Evolutionary conservation across 495 filamentous ascomycete genomes (phyloP), one percentile per base, ranked within the genome.

Genomic region (Aspergillus taichungensis): DNA sequence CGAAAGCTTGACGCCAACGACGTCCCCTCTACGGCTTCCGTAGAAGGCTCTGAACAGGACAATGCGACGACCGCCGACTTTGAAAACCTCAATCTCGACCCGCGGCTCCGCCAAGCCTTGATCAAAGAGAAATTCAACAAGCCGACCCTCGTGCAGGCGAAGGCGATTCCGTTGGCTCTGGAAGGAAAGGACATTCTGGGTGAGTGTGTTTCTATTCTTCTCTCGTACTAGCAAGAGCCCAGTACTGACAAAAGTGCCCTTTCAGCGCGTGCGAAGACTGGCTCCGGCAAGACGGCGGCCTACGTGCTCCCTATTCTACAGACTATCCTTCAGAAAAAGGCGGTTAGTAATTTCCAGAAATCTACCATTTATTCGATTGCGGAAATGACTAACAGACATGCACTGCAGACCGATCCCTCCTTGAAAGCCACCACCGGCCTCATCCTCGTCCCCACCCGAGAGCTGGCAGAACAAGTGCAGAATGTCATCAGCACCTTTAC

Each of bases 251-350:
- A 30, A 13, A 39, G 28, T 24, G 4, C 18, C 18, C 18, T 24
- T 2, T 24, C 41, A 80, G 81, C 88, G 41, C 86, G 87, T 52
- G 84, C 91, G 34, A 92, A 88, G 64, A 96, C 90, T 13, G 90
- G 90, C 27, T 92, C 88, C 13, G 91, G 92, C 37, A 98, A 98
- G 68, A 98, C 92, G 5, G 85, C 87, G n/a, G 92, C 92, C 41
- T 98, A 98, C 64, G 72, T 95, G n/a, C 75, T 97, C 24, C 92
- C 92, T 1, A 75, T 95, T 33, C 65, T 97, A 33, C 83, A 94
- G 51, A 71, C 74, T 14, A 86, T 95, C 42, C 73, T 98, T 8
- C 81, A 79, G 54, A 76, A 75, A 42, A 95, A 95, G 69, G 57
- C 71, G 53, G 84, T 85, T 60, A 42, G 76, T 58, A 8, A 11